Percentiles rank a stretch among this genome's conserved stretches.
These are phyloP conservation scores for Zizania palustris DNA, from an alignment of 202 grass and related monocot species.

Conservation along the genomic window DNA sequence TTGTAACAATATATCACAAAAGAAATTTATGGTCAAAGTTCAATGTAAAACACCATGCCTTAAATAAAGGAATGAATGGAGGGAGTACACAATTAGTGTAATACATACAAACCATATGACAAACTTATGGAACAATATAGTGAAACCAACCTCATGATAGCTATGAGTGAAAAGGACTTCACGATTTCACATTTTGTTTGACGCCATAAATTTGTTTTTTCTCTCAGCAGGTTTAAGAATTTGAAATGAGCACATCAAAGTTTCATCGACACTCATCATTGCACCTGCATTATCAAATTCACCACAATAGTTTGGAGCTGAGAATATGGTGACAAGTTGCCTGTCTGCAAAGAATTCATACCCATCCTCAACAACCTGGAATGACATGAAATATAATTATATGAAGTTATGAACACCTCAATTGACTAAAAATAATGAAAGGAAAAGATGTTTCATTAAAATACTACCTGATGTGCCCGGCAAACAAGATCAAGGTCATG, in stretches of 20 bases:
- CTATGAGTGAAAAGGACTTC: constrained; percentile 34
- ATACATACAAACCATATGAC: neutral
- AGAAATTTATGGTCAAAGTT: neutral
- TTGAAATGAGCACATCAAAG: constrained; percentile 95
- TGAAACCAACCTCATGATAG: constrained; percentile 50
- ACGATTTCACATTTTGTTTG: constrained; percentile 83
- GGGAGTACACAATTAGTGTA: neutral
- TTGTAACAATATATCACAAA: neutral
- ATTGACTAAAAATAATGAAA: constrained; percentile 17
- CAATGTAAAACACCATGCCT: neutral
- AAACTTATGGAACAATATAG: constrained; percentile 4
- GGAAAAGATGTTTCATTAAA: constrained; percentile 4
- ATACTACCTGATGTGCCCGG: constrained; percentile 79
- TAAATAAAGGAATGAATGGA: too few species aligned
- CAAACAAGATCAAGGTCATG: constrained; percentile 91
- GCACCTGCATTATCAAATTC: constrained; percentile 96
- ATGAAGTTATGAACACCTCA: constrained; percentile 19
- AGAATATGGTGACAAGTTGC: constrained; percentile 92
- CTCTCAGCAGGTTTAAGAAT: constrained; percentile 95
- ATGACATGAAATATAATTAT: constrained; percentile 44
- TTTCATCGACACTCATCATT: constrained; percentile 98
- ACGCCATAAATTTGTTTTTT: constrained; percentile 63
- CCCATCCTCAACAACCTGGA: constrained; percentile 94
- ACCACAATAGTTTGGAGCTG: constrained; percentile 91
- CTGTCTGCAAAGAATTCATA: constrained; percentile 97